Base-by-base conservation (phyloP, 345 rosid species). In the Passiflora organensis region DNA sequence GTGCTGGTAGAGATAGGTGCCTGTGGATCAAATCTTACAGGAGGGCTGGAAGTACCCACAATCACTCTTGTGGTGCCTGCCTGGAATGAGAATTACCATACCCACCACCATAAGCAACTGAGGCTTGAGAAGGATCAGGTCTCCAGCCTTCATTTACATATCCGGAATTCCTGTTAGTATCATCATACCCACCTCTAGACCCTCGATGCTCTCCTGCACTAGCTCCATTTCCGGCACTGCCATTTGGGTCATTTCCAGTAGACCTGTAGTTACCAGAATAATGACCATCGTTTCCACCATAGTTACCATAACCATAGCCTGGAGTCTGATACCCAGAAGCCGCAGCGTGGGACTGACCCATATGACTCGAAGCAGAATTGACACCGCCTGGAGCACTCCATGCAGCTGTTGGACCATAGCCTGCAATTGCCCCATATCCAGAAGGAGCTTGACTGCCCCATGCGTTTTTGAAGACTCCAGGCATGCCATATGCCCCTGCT, bases 361-460 rank as follows among this genome's bases (percentile, higher is more conserved):
- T 24, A 43, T 58, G 46, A 44, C 23, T 61, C 42, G 72, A 58
- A 41, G 58, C 57, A 48, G 64, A 37, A 55, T 55, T 55, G 3
- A 39, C 66, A 54, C 56, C 39, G 22, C 66, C 70, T 5, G 67
- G 55, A 24, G 55, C 60, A 63, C 21, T 38, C 67, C 67, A 55
- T 17, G 54, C 48, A 18, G 60, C 59, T 55, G 55, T 10, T 11
- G 48, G 50, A 28, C 74, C 74, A 51, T 65, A 71, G 38, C 63
- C 43, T 36, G 62, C 52, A 59, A 34, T 66, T 42, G 58, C 57
- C 57, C 62, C 65, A 56, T 68, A 66, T 38, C 72, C 68, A 4
- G 68, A 52, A 38, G 68, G 71, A 73, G 58, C 58, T 62, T 69
- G 78, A 60, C 58, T 43, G 20, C 64, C 60, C 73, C 73, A 68